Evolutionary conservation across 2,329 filamentous ascomycete genomes (phyloP).

Genomic region (Proliferodiscus dingleyae): DNA sequence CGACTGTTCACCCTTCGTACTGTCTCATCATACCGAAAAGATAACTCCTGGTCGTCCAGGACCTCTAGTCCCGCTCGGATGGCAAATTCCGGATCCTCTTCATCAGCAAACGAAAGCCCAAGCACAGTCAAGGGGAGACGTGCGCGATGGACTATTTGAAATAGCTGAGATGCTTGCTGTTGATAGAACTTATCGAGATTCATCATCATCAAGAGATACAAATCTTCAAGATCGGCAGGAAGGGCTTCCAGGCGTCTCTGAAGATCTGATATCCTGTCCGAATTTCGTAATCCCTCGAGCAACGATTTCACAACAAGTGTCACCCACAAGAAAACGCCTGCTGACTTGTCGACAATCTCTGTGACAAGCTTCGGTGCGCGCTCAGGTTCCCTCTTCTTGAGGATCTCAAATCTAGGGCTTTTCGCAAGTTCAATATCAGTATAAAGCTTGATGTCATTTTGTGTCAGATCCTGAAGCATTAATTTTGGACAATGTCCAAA

Average conservation of each 20-base stretch:
- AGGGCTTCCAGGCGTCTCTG: conserved; percentile 14
- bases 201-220: conserved; percentile 20
- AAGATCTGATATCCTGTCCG: conserved; percentile 18
- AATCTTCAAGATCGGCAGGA: conserved; percentile 20
- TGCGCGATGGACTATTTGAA: background rate
- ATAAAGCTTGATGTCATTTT: conserved; percentile 7
- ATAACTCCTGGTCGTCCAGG: background rate
- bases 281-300: conserved; percentile 3
- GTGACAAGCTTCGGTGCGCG: background rate
- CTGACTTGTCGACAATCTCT: conserved; percentile 5
- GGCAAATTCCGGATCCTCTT: background rate
- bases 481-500: too few species aligned
- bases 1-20: background rate
- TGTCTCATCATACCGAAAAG: conserved; percentile 9
- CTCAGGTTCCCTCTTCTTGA: background rate
- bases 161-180: background rate
- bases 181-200: background rate
- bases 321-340: conserved; percentile 16
- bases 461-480: conserved; percentile 26
- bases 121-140: background rate
- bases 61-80: background rate
- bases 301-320: conserved; percentile 8
- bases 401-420: background rate
- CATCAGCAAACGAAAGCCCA: background rate
- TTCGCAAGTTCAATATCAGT: background rate